phyloP scores from a whole-genome alignment of 176 grass and related monocot species.

The Triticum turgidum region DNA sequence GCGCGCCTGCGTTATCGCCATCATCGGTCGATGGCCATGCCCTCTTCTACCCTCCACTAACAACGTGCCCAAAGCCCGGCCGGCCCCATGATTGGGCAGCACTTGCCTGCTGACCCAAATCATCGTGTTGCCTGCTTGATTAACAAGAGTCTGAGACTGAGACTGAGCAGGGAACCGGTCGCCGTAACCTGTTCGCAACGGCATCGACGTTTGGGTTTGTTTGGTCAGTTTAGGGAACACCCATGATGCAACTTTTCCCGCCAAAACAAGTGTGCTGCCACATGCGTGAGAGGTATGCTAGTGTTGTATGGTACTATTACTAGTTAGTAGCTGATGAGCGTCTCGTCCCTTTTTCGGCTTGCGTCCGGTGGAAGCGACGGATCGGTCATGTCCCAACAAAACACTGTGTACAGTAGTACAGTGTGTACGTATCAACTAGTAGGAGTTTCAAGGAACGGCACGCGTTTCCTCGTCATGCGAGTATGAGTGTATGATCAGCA shows the following conservation, averaged over 20 bases:
- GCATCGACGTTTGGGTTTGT: background rate
- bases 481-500: too few relatives aligned
- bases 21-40: background rate
- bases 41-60: background rate
- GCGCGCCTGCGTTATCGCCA: background rate
- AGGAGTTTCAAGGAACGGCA: background rate
- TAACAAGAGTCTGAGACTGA: background rate
- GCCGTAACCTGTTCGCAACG: background rate
- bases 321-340: background rate
- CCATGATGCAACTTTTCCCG: background rate
- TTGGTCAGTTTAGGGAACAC: background rate
- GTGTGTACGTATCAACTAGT: background rate
- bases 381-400: background rate
- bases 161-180: background rate
- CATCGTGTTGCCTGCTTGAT: background rate
- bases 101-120: background rate
- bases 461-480: background rate
- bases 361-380: slow-evolving; percentile 39
- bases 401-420: too few relatives aligned
- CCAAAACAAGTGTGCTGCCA: background rate
- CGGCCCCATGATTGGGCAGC: background rate
- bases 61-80: background rate
- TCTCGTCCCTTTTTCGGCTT: slow-evolving; percentile 30
- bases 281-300: background rate
- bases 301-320: background rate